Evolutionary conservation across 192 early-diverging fungal genomes (phyloP).

Genomic region (Podila clonocystis): DNA sequence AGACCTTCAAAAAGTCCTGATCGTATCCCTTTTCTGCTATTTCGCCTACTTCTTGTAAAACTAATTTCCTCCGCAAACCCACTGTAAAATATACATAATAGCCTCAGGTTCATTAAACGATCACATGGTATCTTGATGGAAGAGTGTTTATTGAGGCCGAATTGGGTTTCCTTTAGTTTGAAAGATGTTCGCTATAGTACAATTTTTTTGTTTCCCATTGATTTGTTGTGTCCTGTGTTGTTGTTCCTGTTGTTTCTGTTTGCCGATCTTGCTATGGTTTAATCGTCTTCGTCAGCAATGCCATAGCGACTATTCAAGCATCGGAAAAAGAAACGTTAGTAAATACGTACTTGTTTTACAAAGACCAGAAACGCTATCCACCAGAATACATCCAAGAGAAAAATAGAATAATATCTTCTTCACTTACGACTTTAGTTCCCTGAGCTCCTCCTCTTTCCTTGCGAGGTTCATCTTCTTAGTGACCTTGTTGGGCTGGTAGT

Average conservation of each 20-base stretch:
- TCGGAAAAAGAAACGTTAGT: neutral
- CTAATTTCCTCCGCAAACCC: too few species aligned
- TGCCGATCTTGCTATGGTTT: neutral
- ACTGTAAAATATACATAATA: too few species aligned
- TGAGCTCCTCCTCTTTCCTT: constrained; percentile 79
- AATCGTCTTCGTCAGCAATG: constrained; percentile 41
- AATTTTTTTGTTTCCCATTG: neutral
- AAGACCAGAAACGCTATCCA: neutral
- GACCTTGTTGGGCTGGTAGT: constrained; percentile 85
- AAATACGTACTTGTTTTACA: neutral
- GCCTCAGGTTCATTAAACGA: too few species aligned
- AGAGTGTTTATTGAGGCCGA: neutral
- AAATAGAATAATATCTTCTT: neutral
- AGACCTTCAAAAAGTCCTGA: constrained; percentile 12
- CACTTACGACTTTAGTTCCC: constrained; percentile 74
- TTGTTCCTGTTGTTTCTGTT: neutral
- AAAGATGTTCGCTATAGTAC: neutral
- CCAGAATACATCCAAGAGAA: neutral
- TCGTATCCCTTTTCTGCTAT: neutral
- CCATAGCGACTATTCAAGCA: constrained; percentile 37
- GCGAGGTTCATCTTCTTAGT: constrained; percentile 83
- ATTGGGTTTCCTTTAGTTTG: neutral
- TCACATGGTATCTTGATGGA: too few species aligned
- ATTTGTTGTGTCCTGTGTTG: neutral
- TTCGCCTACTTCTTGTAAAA: too few species aligned